These are phyloP conservation scores for Euphorbia tirucalli DNA, from an alignment of 345 rosid species.

Conservation along the genomic window DNA sequence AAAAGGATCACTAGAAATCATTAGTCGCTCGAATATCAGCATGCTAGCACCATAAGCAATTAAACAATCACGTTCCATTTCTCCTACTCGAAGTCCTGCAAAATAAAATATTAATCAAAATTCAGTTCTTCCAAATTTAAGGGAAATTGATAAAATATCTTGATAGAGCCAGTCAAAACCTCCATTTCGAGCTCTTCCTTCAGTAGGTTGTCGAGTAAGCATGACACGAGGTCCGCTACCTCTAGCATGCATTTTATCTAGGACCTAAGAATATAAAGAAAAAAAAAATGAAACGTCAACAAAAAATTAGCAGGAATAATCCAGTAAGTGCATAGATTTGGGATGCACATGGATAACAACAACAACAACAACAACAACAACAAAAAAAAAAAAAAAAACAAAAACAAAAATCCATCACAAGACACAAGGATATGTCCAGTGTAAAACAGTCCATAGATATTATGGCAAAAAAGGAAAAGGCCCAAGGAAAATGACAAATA, in stretches of 20 bases:
- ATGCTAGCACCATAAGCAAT: conserved; percentile 97
- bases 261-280: conserved; percentile 57
- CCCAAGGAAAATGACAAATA: not conserved
- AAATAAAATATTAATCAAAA: conserved; percentile 5
- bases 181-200: conserved; percentile 96
- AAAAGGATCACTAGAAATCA: conserved; percentile 95
- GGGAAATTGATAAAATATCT: conserved; percentile 9
- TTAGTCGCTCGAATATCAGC: conserved; percentile 81
- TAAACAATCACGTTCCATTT: conserved; percentile 95
- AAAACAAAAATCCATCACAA: too few relatives aligned
- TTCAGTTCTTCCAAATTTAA: not conserved
- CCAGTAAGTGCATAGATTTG: not conserved
- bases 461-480: not conserved
- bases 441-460: not conserved
- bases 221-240: conserved; percentile 85
- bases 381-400: too few relatives aligned
- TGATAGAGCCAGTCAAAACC: conserved; percentile 40
- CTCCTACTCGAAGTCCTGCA: conserved; percentile 94
- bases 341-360: not conserved
- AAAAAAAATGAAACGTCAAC: not conserved
- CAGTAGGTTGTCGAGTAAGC: conserved; percentile 96
- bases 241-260: conserved; percentile 95
- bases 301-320: not conserved
- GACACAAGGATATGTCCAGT: too few relatives aligned
- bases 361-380: too few relatives aligned